These are phyloP conservation scores for Ilyonectria robusta DNA, from an alignment of 2,329 filamentous ascomycete genomes.

Conservation along the genomic window DNA sequence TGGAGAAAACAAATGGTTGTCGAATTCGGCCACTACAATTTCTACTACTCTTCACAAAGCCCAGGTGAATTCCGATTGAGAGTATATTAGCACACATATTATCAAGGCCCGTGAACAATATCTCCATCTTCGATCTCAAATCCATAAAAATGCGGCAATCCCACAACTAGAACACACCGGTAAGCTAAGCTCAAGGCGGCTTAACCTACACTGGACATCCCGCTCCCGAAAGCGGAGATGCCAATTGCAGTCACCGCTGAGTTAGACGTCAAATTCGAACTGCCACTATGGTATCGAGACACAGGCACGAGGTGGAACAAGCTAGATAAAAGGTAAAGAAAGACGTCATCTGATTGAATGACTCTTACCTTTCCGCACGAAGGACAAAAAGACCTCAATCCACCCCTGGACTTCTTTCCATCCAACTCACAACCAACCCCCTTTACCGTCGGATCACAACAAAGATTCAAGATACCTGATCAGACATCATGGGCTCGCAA, in stretches of 20 bases:
- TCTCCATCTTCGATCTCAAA: too few relatives aligned
- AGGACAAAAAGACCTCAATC: not conserved
- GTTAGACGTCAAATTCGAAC: constrained; percentile 4
- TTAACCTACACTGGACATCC: constrained; percentile 35
- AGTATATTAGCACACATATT: too few relatives aligned
- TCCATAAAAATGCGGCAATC: too few relatives aligned
- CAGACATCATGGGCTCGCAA: constrained; percentile 51
- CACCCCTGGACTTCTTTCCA: not conserved
- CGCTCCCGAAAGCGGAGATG: constrained; percentile 26
- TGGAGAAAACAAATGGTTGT: too few relatives aligned
- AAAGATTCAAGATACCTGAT: not conserved
- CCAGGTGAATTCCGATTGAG: too few relatives aligned
- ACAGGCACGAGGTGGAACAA: constrained; percentile 16
- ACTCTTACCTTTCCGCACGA: not conserved
- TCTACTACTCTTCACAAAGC: too few relatives aligned
- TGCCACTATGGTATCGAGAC: constrained; percentile 15
- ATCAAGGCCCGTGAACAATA: too few relatives aligned
- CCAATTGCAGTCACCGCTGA: constrained; percentile 14
- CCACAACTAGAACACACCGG: not conserved
- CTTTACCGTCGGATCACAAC: not conserved
- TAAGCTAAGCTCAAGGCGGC: constrained; percentile 1
- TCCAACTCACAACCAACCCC: not conserved
- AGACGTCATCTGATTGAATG: constrained; percentile 4
- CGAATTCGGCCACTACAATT: too few relatives aligned
- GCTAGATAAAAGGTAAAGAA: not conserved